Percentiles rank a stretch among this genome's conserved stretches.
phyloP scores from a whole-genome alignment of 208 protist genomes.

The Novymonas esmeraldas region DNA sequence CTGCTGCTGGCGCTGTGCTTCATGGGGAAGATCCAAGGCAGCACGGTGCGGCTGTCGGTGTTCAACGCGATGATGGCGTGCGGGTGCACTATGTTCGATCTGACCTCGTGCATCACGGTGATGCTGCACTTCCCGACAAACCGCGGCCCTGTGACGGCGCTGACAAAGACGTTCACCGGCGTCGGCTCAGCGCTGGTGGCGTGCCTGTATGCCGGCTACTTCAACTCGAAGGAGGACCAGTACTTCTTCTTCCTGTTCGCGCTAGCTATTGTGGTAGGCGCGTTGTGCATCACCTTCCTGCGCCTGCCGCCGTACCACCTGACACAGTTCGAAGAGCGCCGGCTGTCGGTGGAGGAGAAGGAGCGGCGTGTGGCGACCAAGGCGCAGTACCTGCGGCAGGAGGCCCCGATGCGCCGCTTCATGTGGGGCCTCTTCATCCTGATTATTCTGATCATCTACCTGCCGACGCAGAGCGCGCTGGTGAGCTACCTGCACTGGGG shows the following conservation, averaged over 20 bases:
- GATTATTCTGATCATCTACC: conserved; percentile 50
- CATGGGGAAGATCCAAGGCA: conserved; percentile 36
- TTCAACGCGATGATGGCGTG: conserved; percentile 53
- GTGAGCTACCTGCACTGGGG: conserved; percentile 40
- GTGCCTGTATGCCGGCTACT: conserved; percentile 56
- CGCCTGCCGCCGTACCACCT: conserved; percentile 65
- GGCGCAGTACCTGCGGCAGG: conserved; percentile 57
- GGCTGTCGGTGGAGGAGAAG: conserved; percentile 42
- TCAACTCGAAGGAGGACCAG: conserved; percentile 28
- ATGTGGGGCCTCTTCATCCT: conserved; percentile 50
- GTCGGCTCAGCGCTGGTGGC: conserved; percentile 59
- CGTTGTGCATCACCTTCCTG: conserved; percentile 40
- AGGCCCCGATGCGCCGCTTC: conserved; percentile 58
- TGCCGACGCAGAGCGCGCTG: conserved; percentile 52
- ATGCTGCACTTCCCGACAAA: conserved; percentile 54
- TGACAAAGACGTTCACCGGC: conserved; percentile 63
- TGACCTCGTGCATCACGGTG: conserved; percentile 44
- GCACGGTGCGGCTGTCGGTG: conserved; percentile 38
- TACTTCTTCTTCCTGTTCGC: conserved; percentile 65
- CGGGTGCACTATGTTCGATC: conserved; percentile 42
- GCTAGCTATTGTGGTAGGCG: conserved; percentile 20
- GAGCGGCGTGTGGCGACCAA: conserved; percentile 36
- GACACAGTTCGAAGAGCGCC: conserved; percentile 36
- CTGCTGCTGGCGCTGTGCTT: conserved; percentile 60
- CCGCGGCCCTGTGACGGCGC: conserved; percentile 50